A percentile compares a stretch with the other conserved stretches of the same genome.
phyloP scores from a whole-genome alignment of 2,329 filamentous ascomycete genomes.

The Phoma sp. region DNA sequence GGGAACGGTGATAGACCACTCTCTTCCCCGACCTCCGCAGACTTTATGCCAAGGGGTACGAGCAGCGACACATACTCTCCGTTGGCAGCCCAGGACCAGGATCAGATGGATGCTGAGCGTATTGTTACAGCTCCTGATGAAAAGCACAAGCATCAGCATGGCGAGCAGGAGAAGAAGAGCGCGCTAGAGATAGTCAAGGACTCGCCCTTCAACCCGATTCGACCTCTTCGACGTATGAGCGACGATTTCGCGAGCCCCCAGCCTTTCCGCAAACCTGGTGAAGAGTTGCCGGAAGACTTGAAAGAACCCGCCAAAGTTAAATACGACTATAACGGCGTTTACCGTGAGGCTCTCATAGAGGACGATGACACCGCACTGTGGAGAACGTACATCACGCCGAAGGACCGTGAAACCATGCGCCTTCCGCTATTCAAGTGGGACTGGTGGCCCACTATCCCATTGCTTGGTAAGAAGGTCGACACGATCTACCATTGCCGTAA shows the following conservation, averaged over 20 bases:
- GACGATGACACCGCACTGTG: conserved; percentile 64
- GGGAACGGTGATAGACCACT: conserved; percentile 28
- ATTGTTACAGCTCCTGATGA: conserved; percentile 31
- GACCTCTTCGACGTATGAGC: conserved; percentile 35
- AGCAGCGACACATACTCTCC: conserved; percentile 45
- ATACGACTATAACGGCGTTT: conserved; percentile 42
- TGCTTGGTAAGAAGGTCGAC: conserved; percentile 89
- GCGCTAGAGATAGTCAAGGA: conserved; percentile 34
- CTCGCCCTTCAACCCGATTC: conserved; percentile 30
- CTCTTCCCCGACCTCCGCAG: conserved; percentile 37
- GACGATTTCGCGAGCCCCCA: conserved; percentile 54
- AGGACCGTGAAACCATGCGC: conserved; percentile 84
- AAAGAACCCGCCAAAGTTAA: conserved; percentile 36
- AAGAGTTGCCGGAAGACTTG: conserved; percentile 45
- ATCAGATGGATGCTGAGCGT: conserved; percentile 30
- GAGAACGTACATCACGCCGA: conserved; percentile 81
- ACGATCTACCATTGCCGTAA: conserved; percentile 90
- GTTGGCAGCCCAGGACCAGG: conserved; percentile 31
- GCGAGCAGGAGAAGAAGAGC: conserved; percentile 25
- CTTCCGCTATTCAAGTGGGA: conserved; percentile 61
- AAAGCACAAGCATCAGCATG: conserved; percentile 27
- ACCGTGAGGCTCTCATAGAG: conserved; percentile 40
- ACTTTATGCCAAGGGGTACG: conserved; percentile 35
- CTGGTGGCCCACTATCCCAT: conserved; percentile 83
- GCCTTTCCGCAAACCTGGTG: conserved; percentile 50